These are phyloP conservation scores for Fusarium ramigenum DNA, from an alignment of 2,329 filamentous ascomycete genomes.

Conservation along the genomic window DNA sequence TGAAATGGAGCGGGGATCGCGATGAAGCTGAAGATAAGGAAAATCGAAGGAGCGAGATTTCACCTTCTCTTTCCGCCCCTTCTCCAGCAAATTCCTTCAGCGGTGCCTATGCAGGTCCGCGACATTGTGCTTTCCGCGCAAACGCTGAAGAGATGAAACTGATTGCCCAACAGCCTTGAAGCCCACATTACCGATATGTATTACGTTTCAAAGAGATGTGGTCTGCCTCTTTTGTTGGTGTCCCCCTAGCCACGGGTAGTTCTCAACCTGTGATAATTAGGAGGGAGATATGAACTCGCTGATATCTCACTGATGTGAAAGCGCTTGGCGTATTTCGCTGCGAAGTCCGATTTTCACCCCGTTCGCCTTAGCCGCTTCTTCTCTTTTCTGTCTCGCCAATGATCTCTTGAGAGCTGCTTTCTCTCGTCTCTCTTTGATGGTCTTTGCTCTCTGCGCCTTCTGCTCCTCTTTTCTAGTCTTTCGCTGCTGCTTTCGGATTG, in stretches of 20 bases:
- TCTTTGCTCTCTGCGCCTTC: background rate
- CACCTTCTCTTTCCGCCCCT: too few species aligned
- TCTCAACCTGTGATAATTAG: background rate
- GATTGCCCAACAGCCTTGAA: background rate
- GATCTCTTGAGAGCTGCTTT: background rate
- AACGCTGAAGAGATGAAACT: too few species aligned
- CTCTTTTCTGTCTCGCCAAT: background rate
- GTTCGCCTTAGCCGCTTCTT: background rate
- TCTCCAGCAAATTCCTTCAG: too few species aligned
- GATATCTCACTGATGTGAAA: background rate
- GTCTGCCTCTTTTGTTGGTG: background rate
- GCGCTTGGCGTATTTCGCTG: background rate
- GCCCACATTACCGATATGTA: background rate
- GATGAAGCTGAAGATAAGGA: too few species aligned
- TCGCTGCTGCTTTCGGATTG: background rate
- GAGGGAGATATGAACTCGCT: background rate
- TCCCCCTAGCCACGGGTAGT: rapidly evolving
- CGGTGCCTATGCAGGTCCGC: too few species aligned
- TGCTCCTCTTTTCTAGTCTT: background rate
- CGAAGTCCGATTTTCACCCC: background rate
- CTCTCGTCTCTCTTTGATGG: background rate
- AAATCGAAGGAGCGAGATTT: too few species aligned
- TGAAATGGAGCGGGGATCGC: too few species aligned
- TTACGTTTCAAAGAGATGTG: rapidly evolving
- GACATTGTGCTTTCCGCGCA: too few species aligned